Base-by-base conservation (phyloP, 1,284 basidiomycete genomes). In the Omphalotus olearius region DNA sequence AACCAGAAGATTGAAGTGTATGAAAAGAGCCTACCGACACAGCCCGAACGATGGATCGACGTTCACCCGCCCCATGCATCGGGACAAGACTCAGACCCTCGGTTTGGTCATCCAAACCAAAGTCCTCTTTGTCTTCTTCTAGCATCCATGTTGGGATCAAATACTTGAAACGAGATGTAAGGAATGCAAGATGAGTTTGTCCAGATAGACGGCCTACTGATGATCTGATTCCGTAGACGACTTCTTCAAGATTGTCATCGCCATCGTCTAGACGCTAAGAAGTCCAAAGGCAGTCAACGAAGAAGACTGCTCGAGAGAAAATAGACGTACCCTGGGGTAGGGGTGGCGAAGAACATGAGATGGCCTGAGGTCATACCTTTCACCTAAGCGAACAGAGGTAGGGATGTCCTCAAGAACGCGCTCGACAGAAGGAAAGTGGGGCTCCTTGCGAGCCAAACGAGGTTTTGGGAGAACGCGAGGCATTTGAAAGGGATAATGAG, bases 321-420 rank as follows among this genome's bases (percentile, higher is more conserved):
- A 26, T 14, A n/a, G 13, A 36, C 46, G 37, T 38, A 47, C 46
- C 16, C 36, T n/a, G 28, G 13, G 39, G 44, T 45, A 45, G 20
- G 50, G 50, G n/a, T 45, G 50, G 39, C 45, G 45, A 20, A 52
- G 43, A 3, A 52, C 51, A 25, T 44, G 37, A 20, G 51, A 47
- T 6, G 51, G 51, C 5, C 50, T 25, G 6, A 45, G 18, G 17
- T 43, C 45, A 13, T 33, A 33, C 30, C 13, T 7, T 9, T 13
- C 14, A 43, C 25, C 11, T 11, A 43, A 38, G 11, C 11, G 36
- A 14, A 17, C 37, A 16, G n/a, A 11, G n/a, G 25, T 26, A 33
- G 35, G 39, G 17, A 16, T 33, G 11, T 52, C 51, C 9, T 47
- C 51, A 3, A 52, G 45, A 3, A 47, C 40, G 1, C 23, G 14